Base-by-base conservation (phyloP, 495 filamentous ascomycete genomes). In the Aspergillus affinis region DNA sequence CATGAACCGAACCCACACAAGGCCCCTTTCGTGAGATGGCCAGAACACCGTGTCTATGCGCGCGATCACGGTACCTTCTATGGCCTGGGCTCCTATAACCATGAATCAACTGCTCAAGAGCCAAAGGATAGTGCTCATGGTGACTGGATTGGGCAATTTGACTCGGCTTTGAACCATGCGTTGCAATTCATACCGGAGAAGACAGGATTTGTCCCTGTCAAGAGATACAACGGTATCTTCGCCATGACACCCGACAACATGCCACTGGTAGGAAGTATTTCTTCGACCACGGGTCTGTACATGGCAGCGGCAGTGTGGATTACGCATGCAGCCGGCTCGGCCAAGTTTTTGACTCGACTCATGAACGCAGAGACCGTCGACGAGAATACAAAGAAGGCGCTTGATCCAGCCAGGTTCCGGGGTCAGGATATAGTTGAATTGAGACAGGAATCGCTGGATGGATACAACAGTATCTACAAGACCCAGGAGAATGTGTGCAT, bases 171-270 rank as follows among this genome's bases (percentile, higher is more conserved):
- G n/a, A 47, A 58, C 13, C 27, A 55, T 0, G 65, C 59, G 18
- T 20, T 61, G 49, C 6, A 53, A 17, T 61, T 74, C 3, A 55
- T 74, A 6, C 68, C 64, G 0, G 68, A 68, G 36, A 62, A 69
- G 17, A 58, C 67, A 6, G 59, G 64, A 0, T 48, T 69, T 9
- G 54, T 61, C 0, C 46, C 60, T 0, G 56, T 59, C n/a, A 62
- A 64, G 30, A 66, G 58, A 49, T 74, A 71, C 56, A 75, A 75
- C 54, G 73, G 73, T 17, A 72, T 74, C 19, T 75, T 75, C 54
- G 58, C 73, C 0, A 70, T 75, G 56, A 75, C 73, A 4, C 73
- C 73, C 2, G 73, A 75, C 50, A 75, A 75, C 51, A 57, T 74
- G 48, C 73, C 73, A 3, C 54, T 75, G 44, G 71, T 70, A 8